Percentiles rank a stretch among this genome's conserved stretches.
Evolutionary conservation across 23 red algal genomes (phyloP).

Genomic region (Pyropia haitanensis): DNA sequence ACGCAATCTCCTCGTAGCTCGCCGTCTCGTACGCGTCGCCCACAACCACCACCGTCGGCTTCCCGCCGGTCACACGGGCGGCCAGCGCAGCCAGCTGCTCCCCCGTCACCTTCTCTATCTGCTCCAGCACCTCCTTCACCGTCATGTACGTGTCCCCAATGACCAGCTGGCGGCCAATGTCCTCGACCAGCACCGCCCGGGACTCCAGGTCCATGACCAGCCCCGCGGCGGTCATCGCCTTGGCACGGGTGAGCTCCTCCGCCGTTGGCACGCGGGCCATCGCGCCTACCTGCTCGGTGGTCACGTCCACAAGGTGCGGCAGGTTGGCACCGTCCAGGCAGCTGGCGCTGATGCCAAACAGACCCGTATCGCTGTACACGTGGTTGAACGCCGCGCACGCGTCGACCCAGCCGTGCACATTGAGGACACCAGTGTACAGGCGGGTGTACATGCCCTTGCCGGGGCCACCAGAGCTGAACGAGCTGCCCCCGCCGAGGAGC

Average conservation of each 20-base stretch:
- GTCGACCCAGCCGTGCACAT: constrained; percentile 76
- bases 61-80: no score
- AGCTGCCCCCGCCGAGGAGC: constrained; percentile 85
- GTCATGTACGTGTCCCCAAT: constrained; percentile 47
- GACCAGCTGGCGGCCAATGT: constrained; percentile 87
- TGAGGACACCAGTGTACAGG: constrained; percentile 82
- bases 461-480: constrained; percentile 90
- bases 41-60: no score
- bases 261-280: constrained; percentile 31
- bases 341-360: constrained; percentile 88
- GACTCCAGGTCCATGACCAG: constrained; percentile 91
- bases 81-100: no score
- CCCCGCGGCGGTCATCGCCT: constrained; percentile 77
- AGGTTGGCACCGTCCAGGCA: constrained; percentile 42
- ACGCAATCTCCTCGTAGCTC: no score
- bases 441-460: constrained; percentile 98
- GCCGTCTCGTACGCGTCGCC: no score
- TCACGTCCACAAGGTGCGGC: constrained; percentile 64
- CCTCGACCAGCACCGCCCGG: constrained; percentile 80
- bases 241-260: constrained; percentile 69
- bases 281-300: constrained; percentile 48
- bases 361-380: constrained; percentile 76
- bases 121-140: no score
- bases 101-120: no score
- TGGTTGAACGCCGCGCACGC: constrained; percentile 76